Evolutionary conservation across 2,329 filamentous ascomycete species (phyloP).

Genomic region (Cercospora nicotianae): DNA sequence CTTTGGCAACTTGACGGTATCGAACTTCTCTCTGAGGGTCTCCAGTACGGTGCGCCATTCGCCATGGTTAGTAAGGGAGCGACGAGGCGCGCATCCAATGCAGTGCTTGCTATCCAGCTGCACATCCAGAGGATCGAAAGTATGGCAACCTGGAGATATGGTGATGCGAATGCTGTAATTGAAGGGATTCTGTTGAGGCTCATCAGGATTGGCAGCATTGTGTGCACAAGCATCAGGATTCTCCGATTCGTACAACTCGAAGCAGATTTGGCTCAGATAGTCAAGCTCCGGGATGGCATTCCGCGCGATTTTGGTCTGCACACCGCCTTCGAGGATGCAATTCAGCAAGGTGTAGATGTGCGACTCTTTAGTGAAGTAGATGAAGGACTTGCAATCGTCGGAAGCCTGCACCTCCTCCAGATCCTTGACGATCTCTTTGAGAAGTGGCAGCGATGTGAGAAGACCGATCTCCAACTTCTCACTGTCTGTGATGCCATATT

Average conservation of each 20-base stretch:
- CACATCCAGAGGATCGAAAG: conserved; percentile 93
- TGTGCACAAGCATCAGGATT: conserved; percentile 57
- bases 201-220: conserved; percentile 50
- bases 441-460: conserved; percentile 84
- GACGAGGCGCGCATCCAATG: conserved; percentile 87
- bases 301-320: conserved; percentile 94
- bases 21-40: conserved; percentile 89
- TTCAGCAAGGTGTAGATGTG: conserved; percentile 98
- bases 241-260: conserved; percentile 95
- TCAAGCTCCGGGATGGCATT: conserved; percentile 95
- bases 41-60: conserved; percentile 98
- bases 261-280: conserved; percentile 96
- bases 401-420: conserved; percentile 96
- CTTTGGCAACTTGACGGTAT: conserved; percentile 63
- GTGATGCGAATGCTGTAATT: conserved; percentile 96
- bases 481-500: conserved; percentile 92
- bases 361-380: conserved; percentile 99
- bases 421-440: conserved; percentile 96
- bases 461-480: conserved; percentile 99
- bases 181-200: conserved; percentile 49
- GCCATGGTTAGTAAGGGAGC: conserved; percentile 84
- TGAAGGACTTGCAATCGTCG: conserved; percentile 89
- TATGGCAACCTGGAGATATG: conserved; percentile 92
- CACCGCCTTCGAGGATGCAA: conserved; percentile 94
- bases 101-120: conserved; percentile 95